Percentiles rank a stretch among this genome's conserved stretches.
Evolutionary conservation across 352 stramenopile genomes (phyloP).

Genomic region (Phytopythium litorale): DNA sequence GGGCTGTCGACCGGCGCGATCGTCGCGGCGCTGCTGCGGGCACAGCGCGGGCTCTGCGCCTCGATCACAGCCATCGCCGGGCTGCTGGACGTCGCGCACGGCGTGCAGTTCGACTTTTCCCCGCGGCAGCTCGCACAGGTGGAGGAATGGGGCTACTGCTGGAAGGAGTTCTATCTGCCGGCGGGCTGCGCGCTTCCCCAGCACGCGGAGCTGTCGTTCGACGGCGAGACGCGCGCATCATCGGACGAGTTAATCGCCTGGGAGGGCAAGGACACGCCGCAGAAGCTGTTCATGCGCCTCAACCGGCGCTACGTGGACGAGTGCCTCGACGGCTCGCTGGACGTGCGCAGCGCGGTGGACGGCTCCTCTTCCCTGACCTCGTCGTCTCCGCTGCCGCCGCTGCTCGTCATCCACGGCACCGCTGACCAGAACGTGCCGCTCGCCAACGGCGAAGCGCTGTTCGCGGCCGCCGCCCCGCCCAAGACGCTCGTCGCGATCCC

Average conservation of each 20-base stretch:
- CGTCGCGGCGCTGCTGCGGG: slow-evolving; percentile 50
- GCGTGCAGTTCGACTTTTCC: slow-evolving; percentile 59
- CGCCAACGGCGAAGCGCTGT: slow-evolving; percentile 47
- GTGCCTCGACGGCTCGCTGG: slow-evolving; percentile 34
- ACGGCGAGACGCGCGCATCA: slow-evolving; percentile 23
- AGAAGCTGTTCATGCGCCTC: slow-evolving; percentile 56
- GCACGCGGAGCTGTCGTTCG: slow-evolving; percentile 34
- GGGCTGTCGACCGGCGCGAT: slow-evolving; percentile 75
- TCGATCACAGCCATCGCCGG: slow-evolving; percentile 60
- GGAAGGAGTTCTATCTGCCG: slow-evolving; percentile 71
- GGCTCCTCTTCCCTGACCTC: background rate
- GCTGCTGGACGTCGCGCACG: slow-evolving; percentile 40
- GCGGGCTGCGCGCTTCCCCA: slow-evolving; percentile 31
- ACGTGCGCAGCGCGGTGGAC: slow-evolving; percentile 37
- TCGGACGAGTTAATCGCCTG: slow-evolving; percentile 2
- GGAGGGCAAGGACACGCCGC: slow-evolving; percentile 14
- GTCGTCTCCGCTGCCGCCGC: slow-evolving; percentile 11
- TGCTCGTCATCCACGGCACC: slow-evolving; percentile 71
- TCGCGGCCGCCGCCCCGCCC: slow-evolving; percentile 42
- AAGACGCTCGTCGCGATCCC: slow-evolving; percentile 53
- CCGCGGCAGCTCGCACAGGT: slow-evolving; percentile 40
- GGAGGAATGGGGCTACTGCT: slow-evolving; percentile 35
- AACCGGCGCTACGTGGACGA: slow-evolving; percentile 49
- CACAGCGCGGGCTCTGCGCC: slow-evolving; percentile 28
- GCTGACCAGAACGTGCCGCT: slow-evolving; percentile 59